Evolutionary conservation across 305 asterid species (phyloP), one percentile per base, ranked within the genome.

Genomic region (Lippia alba): DNA sequence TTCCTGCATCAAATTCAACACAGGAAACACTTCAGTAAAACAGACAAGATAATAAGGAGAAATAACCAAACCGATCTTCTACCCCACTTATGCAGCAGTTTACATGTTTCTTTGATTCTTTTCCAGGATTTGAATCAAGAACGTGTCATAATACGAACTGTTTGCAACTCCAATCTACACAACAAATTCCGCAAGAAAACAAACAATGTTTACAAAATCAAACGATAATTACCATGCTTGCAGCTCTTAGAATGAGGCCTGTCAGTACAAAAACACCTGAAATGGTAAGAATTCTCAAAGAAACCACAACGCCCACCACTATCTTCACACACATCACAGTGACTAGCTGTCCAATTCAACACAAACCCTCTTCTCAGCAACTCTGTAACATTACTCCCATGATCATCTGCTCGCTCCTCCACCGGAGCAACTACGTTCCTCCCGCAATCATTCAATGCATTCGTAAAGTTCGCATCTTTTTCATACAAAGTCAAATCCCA

Each of bases 231-330:
- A 87, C 90, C 57, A 14, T 57, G 58, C 70, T 57, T 68, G 79
- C 94, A 85, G 5, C 50, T 32, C 30, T 9, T 30, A 0, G 74
- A 14, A 78, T 79, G 89, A 61, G 91, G 89, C 64, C 90, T 73
- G 39, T 78, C 83, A 4, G 81, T 61, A 69, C 94, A 89, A 64
- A 70, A 87, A 71, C 94, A 89, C 72, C 16, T 2, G 11, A 84
- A 87, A n/a, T 32, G 58, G 51, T 4, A 56, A 20, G 51, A 32
- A 3, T 69, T 61, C 34, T 1, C 73, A 24, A 79, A 74, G 64
- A 76, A 79, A 4, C 86, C 86, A 53, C 94, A 89, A 39, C 74
- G 76, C 4, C 96, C 94, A 6, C 89, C 81, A 41, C 92, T 89
- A 0, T 0, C 1, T 61, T 40, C 18, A 30, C 96, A 89, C 1